Base-by-base conservation (phyloP, 768 basidiomycete species). In the Trametes villosa region DNA sequence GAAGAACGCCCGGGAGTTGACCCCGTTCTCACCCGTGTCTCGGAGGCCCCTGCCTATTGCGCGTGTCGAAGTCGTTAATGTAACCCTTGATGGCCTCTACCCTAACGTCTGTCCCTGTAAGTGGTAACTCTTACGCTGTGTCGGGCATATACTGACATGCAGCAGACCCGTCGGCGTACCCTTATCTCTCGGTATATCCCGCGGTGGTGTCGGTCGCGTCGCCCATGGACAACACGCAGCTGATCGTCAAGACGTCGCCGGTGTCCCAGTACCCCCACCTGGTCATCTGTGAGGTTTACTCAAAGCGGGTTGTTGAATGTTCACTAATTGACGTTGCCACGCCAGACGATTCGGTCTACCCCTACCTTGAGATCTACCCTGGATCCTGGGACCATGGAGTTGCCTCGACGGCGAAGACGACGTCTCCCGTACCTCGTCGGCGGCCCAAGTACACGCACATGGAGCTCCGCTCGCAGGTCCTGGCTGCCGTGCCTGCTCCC, bases 331-430 rank as follows among this genome's bases (percentile, higher is more conserved):
- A 27, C 11, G 0, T 36, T n/a, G 36, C 30, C 6, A 31, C 3
- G 13, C 3, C 33, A 72, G 68, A 72, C 55, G 67, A 68, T 0
- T 36, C 68, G 20, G 67, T 62, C 7, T 72, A 72, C 50, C 71
- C 71, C 8, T 48, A 67, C 58, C 59, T 74, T 26, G 68, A 69
- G 15, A 33, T 73, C 15, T 74, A 74, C 48, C 72, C 71, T 13
- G 61, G 34, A 5, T 57, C 60, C 5, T 62, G 60, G 60, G 55
- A 27, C 11, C 9, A 13, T 22, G 8, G 33, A 9, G 7, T 15
- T 6, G 15, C 31, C 33, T 20, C n/a, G 1, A 18, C 8, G 33
- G 22, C 24, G 27, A 4, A 15, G 15, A 24, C 34, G 34, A 12
- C 1, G 9, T 26, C 6, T 26, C 26, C 9, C 6, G 46, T 18